Conservation (phyloP, 345 rosid genomes). For the Camelina sativa region DNA sequence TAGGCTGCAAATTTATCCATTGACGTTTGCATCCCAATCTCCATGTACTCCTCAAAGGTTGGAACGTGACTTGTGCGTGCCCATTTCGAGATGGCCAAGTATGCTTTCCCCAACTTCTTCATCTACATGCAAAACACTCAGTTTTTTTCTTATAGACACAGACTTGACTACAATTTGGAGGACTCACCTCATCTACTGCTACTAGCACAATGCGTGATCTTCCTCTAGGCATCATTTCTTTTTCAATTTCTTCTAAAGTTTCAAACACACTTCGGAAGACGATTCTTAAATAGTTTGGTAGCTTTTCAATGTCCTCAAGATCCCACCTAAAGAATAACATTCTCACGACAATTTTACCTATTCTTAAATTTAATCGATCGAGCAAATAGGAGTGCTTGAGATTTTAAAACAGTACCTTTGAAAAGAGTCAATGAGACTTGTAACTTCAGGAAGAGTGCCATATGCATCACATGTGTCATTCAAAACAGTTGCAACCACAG, state of each 20-base stretch:
- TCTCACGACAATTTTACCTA: neutral
- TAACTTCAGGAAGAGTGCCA: slow-evolving; percentile 24
- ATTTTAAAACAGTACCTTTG: slow-evolving; percentile 8
- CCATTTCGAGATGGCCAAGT: slow-evolving; percentile 17
- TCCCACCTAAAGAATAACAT: too few species aligned
- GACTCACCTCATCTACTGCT: slow-evolving; percentile 1
- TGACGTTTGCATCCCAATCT: neutral
- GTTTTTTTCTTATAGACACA: neutral
- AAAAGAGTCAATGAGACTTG: neutral
- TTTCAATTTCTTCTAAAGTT: neutral
- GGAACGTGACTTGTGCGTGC: slow-evolving; percentile 26
- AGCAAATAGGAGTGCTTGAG: too few species aligned
- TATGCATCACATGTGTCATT: slow-evolving; percentile 35
- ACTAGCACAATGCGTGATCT: neutral
- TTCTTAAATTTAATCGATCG: neutral
- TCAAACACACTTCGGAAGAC: neutral
- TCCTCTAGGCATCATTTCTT: slow-evolving; percentile 1
- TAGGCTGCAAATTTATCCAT: neutral
- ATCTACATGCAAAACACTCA: too few species aligned
- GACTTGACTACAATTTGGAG: too few species aligned
- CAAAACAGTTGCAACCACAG: neutral
- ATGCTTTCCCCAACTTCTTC: neutral
- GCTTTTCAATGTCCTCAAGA: neutral
- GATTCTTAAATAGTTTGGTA: slow-evolving; percentile 1
- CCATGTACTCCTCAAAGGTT: slow-evolving; percentile 40